A percentile compares a stretch with the other conserved stretches of the same genome.
Evolutionary conservation across 2,329 filamentous ascomycete genomes (phyloP).

Genomic region (Didymellaceae sp.): DNA sequence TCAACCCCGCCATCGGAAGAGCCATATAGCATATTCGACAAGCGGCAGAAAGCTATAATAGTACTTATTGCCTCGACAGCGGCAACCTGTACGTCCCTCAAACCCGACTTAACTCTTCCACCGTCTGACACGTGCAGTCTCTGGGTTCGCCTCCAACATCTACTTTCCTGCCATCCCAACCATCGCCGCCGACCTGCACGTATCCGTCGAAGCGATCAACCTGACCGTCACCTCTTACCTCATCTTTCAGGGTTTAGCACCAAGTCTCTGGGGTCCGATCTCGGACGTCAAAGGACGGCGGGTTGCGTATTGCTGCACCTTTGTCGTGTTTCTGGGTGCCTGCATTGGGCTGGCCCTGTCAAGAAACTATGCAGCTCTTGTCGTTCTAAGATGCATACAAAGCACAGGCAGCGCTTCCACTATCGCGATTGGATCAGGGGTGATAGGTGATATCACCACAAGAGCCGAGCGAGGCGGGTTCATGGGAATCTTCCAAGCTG

Average conservation of each 20-base stretch:
- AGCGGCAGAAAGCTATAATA: background rate
- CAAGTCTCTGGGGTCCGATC: conserved; percentile 51
- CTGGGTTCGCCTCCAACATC: conserved; percentile 40
- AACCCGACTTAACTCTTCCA: background rate
- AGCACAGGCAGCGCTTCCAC: conserved; percentile 53
- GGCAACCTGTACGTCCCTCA: background rate
- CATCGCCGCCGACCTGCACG: conserved; percentile 50
- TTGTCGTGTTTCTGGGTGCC: conserved; percentile 51
- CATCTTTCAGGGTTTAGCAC: conserved; percentile 54
- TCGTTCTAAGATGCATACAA: conserved; percentile 53
- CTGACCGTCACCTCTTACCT: conserved; percentile 56
- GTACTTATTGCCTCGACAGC: background rate
- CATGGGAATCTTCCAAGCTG: conserved; percentile 51
- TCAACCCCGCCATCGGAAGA: background rate
- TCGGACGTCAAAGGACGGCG: conserved; percentile 53
- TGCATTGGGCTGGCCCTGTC: conserved; percentile 51
- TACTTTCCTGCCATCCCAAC: conserved; percentile 55
- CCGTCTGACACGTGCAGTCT: background rate
- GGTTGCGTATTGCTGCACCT: conserved; percentile 47
- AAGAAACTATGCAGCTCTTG: conserved; percentile 48
- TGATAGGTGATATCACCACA: conserved; percentile 53
- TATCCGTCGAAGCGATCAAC: conserved; percentile 47
- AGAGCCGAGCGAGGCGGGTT: conserved; percentile 51
- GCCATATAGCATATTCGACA: background rate
- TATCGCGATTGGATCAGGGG: conserved; percentile 52